phyloP scores from a whole-genome alignment of 805 yeast species.

The Saccharomycopsis sp. region DNA sequence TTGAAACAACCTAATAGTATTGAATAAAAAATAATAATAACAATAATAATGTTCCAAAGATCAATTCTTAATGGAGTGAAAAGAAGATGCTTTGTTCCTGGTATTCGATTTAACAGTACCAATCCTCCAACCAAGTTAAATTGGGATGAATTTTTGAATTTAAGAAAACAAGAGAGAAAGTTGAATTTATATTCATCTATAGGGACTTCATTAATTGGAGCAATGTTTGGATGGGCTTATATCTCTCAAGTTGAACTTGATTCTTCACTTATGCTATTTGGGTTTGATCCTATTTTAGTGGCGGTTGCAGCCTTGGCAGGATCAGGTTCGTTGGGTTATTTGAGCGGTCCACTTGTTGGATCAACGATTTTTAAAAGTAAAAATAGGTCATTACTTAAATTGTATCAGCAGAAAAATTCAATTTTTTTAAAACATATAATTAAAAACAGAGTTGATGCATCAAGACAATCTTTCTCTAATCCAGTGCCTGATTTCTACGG shows the following conservation, averaged over 20 bases:
- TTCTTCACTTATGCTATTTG: conserved; percentile 77
- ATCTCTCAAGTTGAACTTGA: conserved; percentile 80
- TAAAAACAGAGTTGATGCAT: conserved; percentile 83
- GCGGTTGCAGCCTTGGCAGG: conserved; percentile 66
- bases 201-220: conserved; percentile 59
- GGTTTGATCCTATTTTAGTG: conserved; percentile 83
- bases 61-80: no score
- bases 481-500: conserved; percentile 99
- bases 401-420: conserved; percentile 57
- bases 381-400: conserved; percentile 38
- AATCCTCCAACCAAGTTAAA: conserved; percentile 3
- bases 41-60: no score
- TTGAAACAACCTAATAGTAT: no score
- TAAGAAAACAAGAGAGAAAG: conserved; percentile 70
- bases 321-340: conserved; percentile 70
- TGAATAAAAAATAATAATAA: no score
- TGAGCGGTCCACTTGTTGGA: conserved; percentile 80
- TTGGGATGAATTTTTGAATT: conserved; percentile 76
- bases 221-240: conserved; percentile 63
- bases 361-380: conserved; percentile 55
- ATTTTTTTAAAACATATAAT: conserved; percentile 68
- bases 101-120: not conserved
- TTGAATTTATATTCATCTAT: conserved; percentile 63
- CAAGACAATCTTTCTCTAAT: conserved; percentile 80
- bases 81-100: no score